Base-by-base conservation (phyloP, 2,329 filamentous ascomycete genomes). In the Colletotrichum tropicicola region DNA sequence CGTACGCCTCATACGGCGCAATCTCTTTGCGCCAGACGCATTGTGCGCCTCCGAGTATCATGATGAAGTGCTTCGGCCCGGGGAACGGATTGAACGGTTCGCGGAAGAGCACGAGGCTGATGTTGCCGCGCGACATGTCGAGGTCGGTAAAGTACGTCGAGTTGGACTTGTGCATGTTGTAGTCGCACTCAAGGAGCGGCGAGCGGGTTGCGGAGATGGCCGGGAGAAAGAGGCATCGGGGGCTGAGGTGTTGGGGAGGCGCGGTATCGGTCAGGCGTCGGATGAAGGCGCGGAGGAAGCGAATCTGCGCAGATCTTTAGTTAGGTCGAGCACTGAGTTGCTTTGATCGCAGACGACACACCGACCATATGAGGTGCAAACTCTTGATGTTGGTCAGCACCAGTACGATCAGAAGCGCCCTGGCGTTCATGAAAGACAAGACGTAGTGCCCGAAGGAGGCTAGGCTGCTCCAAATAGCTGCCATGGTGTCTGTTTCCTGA, bases 121-220 rank as follows among this genome's bases (percentile, higher is more conserved):
- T 87, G 68, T 97, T 92, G 0, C 91, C 92, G 59, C 96, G 91
- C 27, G 91, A 89, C 63, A 95, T 87, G 77, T 97, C 93, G 68
- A 97, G 88, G 77, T 97, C 93, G 68, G 89, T 83, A 74, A 97
- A 97, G 81, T 97, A 97, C n/a, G 93, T 97, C 70, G 87, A 89
- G 80, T 94, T 93, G 63, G 89, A 90, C 76, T 94, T 94, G 83
- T 94, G 92, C 43, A 93, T 74, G 79, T 96, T 95, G 81, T 94
- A 93, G 80, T 97, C 94, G 71, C 90, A 92, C 78, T 97, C 93
- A 69, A 92, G 84, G 53, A 91, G 79, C 0, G 91, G 87, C 13
- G 90, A 87, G 71, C 89, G 87, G 5, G 90, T 88, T 32, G 83
- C 81, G 12, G 89, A 88, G 59, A 92, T 87, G 49, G 65, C 65